Evolutionary conservation across 257 asterid species (phyloP).

Genomic region (Pogostemon cablin): DNA sequence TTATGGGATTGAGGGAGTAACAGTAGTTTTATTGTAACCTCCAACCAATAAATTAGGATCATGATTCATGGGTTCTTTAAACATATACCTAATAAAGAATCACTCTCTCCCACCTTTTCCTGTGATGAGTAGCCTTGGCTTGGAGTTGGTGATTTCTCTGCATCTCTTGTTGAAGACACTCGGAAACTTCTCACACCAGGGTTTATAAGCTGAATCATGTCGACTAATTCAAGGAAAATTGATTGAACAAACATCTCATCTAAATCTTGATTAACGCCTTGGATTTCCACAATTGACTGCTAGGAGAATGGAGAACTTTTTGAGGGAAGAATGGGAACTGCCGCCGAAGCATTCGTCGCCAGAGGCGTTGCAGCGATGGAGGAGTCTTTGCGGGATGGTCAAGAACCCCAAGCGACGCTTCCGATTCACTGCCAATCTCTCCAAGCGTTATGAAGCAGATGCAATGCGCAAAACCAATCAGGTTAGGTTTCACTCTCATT

Average conservation of each 20-base stretch:
- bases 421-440: constrained; percentile 84
- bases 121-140: neutral
- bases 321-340: constrained; percentile 76
- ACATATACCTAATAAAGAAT: neutral
- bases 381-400: constrained; percentile 69
- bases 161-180: constrained; percentile 18
- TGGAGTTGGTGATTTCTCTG: constrained; percentile 6
- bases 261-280: neutral
- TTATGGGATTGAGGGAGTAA: too few species aligned
- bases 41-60: constrained; percentile 38
- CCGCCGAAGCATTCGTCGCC: constrained; percentile 71
- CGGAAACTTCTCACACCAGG: constrained; percentile 24
- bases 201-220: constrained; percentile 6
- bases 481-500: constrained; percentile 40
- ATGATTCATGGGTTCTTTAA: neutral
- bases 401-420: constrained; percentile 83
- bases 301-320: constrained; percentile 51
- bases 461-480: constrained; percentile 78
- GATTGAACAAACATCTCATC: neutral
- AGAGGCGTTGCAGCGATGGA: constrained; percentile 77
- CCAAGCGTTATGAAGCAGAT: constrained; percentile 79
- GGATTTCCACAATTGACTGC: neutral
- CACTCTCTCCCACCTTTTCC: neutral
- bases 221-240: neutral
- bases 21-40: neutral